These are phyloP conservation scores for Rhodotorula paludigena DNA, from an alignment of 768 basidiomycete species.

Conservation along the genomic window DNA sequence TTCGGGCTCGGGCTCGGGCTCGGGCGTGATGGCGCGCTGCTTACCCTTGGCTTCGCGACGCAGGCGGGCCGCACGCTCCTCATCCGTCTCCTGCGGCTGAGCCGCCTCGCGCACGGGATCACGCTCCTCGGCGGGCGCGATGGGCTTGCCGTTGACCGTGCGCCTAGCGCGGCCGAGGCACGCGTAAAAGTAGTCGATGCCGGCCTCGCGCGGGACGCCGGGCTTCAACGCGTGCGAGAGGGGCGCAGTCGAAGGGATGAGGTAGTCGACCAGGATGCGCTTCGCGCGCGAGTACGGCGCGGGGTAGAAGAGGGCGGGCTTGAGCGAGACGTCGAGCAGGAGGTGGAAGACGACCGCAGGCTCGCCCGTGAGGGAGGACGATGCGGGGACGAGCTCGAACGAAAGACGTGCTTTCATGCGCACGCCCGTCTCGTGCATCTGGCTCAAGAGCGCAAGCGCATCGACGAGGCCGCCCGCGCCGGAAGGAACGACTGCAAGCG, in stretches of 20 bases:
- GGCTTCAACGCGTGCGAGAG: rapidly evolving
- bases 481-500: neutral
- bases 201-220: neutral
- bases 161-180: conserved; percentile 19
- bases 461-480: conserved; percentile 31
- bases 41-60: conserved; percentile 30
- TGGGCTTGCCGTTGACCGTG: conserved; percentile 4
- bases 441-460: conserved; percentile 1
- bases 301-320: neutral
- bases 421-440: neutral
- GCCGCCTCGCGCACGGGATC: too few species aligned
- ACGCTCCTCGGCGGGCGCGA: neutral
- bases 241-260: conserved; percentile 8
- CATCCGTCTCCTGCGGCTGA: neutral
- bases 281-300: conserved; percentile 9
- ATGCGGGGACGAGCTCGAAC: neutral
- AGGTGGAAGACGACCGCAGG: conserved; percentile 3
- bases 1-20: neutral
- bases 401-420: neutral
- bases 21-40: neutral
- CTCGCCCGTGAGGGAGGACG: too few species aligned
- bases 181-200: conserved; percentile 29
- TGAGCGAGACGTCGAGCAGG: conserved; percentile 1
- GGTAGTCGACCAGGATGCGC: conserved; percentile 19
- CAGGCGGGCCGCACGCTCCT: conserved; percentile 2